Percentiles rank a stretch among this genome's conserved stretches.
Evolutionary conservation across 108 stramenopile species (phyloP).

Genomic region (Halocafeteria seosinensis): DNA sequence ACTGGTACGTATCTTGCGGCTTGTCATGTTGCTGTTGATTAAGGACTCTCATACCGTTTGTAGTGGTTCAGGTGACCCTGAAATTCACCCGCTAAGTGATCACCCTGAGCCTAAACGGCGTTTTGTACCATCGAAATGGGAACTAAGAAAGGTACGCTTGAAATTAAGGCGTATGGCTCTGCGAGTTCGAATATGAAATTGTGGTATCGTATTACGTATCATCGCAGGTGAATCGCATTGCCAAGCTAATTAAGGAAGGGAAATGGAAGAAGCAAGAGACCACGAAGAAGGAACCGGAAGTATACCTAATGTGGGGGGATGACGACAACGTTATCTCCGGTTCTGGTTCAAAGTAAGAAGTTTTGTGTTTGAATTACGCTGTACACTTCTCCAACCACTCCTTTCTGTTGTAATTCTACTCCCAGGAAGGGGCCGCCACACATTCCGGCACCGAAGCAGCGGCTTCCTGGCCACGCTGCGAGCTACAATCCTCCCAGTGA

Average conservation of each 20-base stretch:
- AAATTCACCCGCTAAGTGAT: conserved; percentile 52
- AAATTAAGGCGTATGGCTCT: too few species aligned
- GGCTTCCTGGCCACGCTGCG: conserved; percentile 83
- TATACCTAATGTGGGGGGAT: conserved; percentile 66
- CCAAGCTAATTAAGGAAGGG: conserved; percentile 68
- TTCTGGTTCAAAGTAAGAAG: too few species aligned
- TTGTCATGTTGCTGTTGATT: too few species aligned
- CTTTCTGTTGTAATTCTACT: too few species aligned
- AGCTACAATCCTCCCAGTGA: conserved; percentile 90
- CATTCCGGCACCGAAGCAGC: conserved; percentile 84
- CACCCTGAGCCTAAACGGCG: conserved; percentile 49
- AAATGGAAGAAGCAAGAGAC: conserved; percentile 45
- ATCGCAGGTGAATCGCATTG: conserved; percentile 57
- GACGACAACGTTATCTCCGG: conserved; percentile 81
- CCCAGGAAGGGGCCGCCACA: conserved; percentile 30
- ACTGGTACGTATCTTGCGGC: too few species aligned
- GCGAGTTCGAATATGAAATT: too few species aligned
- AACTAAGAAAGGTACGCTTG: too few species aligned
- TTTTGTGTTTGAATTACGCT: too few species aligned
- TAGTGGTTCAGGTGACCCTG: too few species aligned
- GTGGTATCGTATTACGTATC: too few species aligned
- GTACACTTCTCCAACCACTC: too few species aligned
- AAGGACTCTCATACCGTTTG: too few species aligned
- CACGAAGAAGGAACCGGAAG: conserved; percentile 51
- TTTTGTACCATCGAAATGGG: conserved; percentile 57